Percentiles rank a stretch among this genome's conserved stretches.
Conservation (phyloP, 2,329 filamentous ascomycete species). For the Nakataea oryzae region DNA sequence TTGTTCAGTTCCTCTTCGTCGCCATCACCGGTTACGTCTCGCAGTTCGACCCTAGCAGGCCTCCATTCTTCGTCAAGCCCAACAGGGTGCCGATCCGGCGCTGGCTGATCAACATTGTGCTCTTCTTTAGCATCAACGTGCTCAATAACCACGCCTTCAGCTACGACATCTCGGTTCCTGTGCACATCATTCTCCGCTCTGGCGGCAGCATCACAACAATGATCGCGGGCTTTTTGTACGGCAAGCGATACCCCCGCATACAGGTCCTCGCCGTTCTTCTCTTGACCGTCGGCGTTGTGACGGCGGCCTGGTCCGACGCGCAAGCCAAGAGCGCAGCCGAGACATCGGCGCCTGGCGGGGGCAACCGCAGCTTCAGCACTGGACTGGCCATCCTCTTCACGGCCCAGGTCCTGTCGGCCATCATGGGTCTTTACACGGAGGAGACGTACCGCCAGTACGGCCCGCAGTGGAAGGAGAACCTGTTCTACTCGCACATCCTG, state of each 20-base stretch:
- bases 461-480: slow-evolving; percentile 86
- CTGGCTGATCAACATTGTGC: slow-evolving; percentile 79
- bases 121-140: slow-evolving; percentile 91
- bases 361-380: slow-evolving; percentile 38
- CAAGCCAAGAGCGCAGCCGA: slow-evolving; percentile 57
- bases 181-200: slow-evolving; percentile 92
- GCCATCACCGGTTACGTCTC: slow-evolving; percentile 67
- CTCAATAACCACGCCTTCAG: slow-evolving; percentile 97
- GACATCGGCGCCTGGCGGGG: slow-evolving; percentile 14
- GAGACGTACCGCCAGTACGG: slow-evolving; percentile 79
- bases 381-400: slow-evolving; percentile 77
- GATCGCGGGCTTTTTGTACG: slow-evolving; percentile 75
- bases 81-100: slow-evolving; percentile 74
- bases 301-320: slow-evolving; percentile 84
- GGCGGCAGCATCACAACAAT: slow-evolving; percentile 96
- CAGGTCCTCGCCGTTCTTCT: slow-evolving; percentile 76
- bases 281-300: slow-evolving; percentile 75
- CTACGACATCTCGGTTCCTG: slow-evolving; percentile 89
- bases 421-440: slow-evolving; percentile 93
- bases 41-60: slow-evolving; percentile 57
- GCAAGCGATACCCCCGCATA: slow-evolving; percentile 70
- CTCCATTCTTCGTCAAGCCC: slow-evolving; percentile 62
- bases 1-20: slow-evolving; percentile 81
- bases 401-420: slow-evolving; percentile 81
- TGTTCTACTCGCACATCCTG: slow-evolving; percentile 78